These are phyloP conservation scores for Saksenaea oblongispora DNA, from an alignment of 371 early-diverging fungal species.

Conservation along the genomic window DNA sequence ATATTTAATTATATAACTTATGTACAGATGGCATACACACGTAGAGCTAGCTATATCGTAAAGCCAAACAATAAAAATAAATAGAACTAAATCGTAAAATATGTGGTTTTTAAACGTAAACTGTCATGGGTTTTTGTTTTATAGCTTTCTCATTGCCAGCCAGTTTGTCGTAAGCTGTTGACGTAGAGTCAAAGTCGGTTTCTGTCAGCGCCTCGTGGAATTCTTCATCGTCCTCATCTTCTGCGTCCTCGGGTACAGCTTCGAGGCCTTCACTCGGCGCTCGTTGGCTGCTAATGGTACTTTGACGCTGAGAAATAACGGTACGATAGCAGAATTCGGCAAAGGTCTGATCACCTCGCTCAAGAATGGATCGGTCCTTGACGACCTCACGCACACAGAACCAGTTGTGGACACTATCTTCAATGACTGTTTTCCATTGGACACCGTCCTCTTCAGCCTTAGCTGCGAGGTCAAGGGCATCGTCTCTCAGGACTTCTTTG, in stretches of 20 bases:
- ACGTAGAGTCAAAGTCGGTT: neutral
- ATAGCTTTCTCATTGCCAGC: neutral
- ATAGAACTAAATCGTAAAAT: neutral
- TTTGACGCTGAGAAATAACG: conserved; percentile 13
- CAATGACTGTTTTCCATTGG: conserved; percentile 38
- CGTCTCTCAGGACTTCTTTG: conserved; percentile 46
- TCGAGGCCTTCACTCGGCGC: conserved; percentile 14
- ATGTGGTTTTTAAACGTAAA: neutral
- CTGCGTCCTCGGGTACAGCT: conserved; percentile 28
- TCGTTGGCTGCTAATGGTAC: neutral
- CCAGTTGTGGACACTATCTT: conserved; percentile 49
- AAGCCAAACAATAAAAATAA: neutral
- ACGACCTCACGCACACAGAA: conserved; percentile 53
- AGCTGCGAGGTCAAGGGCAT: conserved; percentile 39
- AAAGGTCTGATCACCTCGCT: conserved; percentile 38
- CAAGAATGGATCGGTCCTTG: conserved; percentile 37
- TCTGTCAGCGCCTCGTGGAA: conserved; percentile 21
- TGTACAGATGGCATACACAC: too few relatives aligned
- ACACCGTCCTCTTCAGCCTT: conserved; percentile 49
- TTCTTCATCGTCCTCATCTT: conserved; percentile 18
- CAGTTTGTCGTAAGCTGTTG: neutral
- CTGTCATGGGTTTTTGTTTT: neutral
- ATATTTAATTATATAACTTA: too few relatives aligned
- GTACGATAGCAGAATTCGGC: conserved; percentile 42
- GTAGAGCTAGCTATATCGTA: neutral